These are phyloP conservation scores for Exophiala spinifera DNA, from an alignment of 2,329 filamentous ascomycete genomes.

Conservation along the genomic window DNA sequence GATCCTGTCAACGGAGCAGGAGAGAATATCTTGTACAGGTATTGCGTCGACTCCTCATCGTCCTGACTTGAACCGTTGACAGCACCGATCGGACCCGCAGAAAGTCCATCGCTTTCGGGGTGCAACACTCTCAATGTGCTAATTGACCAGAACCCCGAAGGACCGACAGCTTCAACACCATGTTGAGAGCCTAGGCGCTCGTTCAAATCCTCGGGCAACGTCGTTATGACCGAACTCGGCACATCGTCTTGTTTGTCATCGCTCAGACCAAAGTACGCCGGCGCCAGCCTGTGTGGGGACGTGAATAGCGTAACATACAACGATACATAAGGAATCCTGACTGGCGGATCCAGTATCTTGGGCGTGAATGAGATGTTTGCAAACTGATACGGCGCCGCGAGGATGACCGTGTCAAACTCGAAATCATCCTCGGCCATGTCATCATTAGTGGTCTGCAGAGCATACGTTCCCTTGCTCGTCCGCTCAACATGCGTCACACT, in stretches of 20 bases:
- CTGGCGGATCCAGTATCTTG: constrained; percentile 54
- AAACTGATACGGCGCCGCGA: constrained; percentile 82
- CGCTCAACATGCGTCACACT: constrained; percentile 58
- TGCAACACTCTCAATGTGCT: constrained; percentile 69
- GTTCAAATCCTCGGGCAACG: constrained; percentile 62
- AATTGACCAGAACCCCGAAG: constrained; percentile 79
- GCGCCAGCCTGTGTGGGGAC: constrained; percentile 68
- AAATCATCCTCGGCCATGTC: constrained; percentile 8
- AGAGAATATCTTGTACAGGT: constrained; percentile 67
- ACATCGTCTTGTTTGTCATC: constrained; percentile 47
- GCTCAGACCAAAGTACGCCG: constrained; percentile 66
- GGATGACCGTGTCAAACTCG: constrained; percentile 72
- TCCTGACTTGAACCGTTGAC: neutral
- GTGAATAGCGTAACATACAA: constrained; percentile 89
- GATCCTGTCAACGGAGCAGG: constrained; percentile 46
- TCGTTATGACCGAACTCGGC: constrained; percentile 79
- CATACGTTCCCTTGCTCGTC: constrained; percentile 39
- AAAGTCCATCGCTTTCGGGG: constrained; percentile 38
- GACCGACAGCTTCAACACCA: constrained; percentile 61
- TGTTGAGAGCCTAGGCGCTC: constrained; percentile 30
- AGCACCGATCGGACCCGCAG: constrained; percentile 13
- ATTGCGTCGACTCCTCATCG: constrained; percentile 31
- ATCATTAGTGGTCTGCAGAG: constrained; percentile 32
- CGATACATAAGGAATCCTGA: constrained; percentile 77
- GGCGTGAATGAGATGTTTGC: constrained; percentile 60